Base-by-base conservation (phyloP, 331 rosid species). In the Phaseolus coccineus region DNA sequence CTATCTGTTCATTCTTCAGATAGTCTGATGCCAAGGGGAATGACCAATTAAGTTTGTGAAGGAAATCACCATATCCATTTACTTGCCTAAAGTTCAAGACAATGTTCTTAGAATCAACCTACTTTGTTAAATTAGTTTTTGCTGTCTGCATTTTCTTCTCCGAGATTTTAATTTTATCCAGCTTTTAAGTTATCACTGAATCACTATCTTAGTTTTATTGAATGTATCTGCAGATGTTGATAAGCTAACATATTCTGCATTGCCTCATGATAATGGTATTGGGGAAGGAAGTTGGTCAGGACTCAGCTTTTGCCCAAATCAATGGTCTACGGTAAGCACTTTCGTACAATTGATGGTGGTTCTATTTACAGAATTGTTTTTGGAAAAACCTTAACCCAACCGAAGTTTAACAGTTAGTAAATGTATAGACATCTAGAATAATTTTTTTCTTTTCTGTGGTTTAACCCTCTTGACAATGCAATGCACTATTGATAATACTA, bases 231-330 rank as follows among this genome's bases (percentile, higher is more conserved):
- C 86, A 94, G 97, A 92, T 87, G 80, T 85, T 77, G 93, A 88
- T 78, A 85, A 84, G 84, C 86, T 94, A 77, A 89, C 93, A 8
- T 94, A 92, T 84, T 90, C 96, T 27, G 98, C 83, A 58, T 68
- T 86, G 77, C 97, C 97, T 79, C 88, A 62, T 42, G 96, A 92
- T 81, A 76, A 82, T 79, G 94, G 97, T 63, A 65, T 90, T 74
- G 93, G 94, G 56, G 98, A 94, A 83, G 90, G 97, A 71, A 87
- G 97, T 79, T 94, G 98, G 98, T 88, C 94, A 9, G 98, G 98
- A 59, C 89, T 94, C 44, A 83, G 94, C 91, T 94, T 94, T 89
- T 92, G 87, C 84, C 97, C 97, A 22, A 79, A 74, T 69, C 97
- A 94, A 58, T 86, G 72, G 88, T 89, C 88, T 73, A 83, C 79